A percentile compares a stretch with the other conserved stretches of the same genome.
These are phyloP conservation scores for Phaeomoniella chlamydospora DNA, from an alignment of 2,329 filamentous ascomycete genomes.

Conservation along the genomic window DNA sequence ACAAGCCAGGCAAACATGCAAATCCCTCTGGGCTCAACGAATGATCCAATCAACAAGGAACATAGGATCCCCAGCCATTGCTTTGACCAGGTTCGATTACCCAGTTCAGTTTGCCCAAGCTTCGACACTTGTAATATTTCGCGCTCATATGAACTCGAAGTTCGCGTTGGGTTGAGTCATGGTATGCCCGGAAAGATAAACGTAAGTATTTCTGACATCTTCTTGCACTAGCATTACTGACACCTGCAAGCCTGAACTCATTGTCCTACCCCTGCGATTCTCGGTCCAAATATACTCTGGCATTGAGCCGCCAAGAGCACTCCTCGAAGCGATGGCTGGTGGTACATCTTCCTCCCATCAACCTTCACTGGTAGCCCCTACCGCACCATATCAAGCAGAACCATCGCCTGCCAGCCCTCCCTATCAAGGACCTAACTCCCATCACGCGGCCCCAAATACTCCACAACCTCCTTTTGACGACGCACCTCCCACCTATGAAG, in stretches of 20 bases:
- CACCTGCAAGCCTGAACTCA: slow-evolving; percentile 46
- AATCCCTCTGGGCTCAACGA: slow-evolving; percentile 49
- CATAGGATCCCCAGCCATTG: slow-evolving; percentile 45
- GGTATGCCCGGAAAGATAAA: slow-evolving; percentile 41
- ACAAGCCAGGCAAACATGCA: slow-evolving; percentile 56
- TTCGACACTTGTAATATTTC: slow-evolving; percentile 83
- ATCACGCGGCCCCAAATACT: slow-evolving; percentile 6
- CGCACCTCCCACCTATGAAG: slow-evolving; percentile 89
- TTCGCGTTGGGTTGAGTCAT: slow-evolving; percentile 66
- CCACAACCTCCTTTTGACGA: slow-evolving; percentile 38
- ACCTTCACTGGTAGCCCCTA: slow-evolving; percentile 11
- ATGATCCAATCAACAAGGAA: slow-evolving; percentile 49
- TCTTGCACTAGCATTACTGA: slow-evolving; percentile 8
- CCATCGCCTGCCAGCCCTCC: slow-evolving; percentile 27
- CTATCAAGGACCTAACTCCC: slow-evolving; percentile 11
- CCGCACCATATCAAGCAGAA: slow-evolving; percentile 3
- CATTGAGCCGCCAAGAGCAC: slow-evolving; percentile 62
- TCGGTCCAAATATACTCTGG: slow-evolving; percentile 75
- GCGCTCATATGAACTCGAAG: slow-evolving; percentile 68
- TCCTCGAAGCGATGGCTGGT: slow-evolving; percentile 50
- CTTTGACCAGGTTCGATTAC: slow-evolving; percentile 60
- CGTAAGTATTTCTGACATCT: slow-evolving; percentile 20
- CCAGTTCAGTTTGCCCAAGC: slow-evolving; percentile 73
- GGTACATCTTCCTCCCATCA: slow-evolving; percentile 12
- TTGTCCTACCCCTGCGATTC: slow-evolving; percentile 66